A percentile compares a stretch with the other conserved stretches of the same genome.
phyloP scores from a whole-genome alignment of 345 rosid species.

The Atalantia buxifolia region DNA sequence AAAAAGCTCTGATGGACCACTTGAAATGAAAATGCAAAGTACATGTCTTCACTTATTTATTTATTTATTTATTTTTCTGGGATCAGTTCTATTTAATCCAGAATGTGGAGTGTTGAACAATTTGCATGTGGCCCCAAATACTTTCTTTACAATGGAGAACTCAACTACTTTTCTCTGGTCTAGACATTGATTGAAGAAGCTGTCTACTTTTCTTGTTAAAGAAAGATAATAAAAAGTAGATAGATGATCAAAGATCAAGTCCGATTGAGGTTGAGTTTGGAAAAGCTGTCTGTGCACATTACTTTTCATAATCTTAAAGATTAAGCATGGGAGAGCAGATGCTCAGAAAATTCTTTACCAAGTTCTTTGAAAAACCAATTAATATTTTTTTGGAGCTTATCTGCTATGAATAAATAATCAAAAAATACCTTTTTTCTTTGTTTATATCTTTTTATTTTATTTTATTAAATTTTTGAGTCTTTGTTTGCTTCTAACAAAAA shows the following conservation, averaged over 20 bases:
- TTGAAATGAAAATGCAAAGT: neutral
- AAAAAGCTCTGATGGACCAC: slow-evolving; percentile 15
- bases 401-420: no score
- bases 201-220: neutral
- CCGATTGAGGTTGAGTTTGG: neutral
- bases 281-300: neutral
- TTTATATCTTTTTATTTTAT: no score
- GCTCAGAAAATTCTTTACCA: neutral
- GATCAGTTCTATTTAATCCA: slow-evolving; percentile 16
- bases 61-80: neutral
- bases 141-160: neutral
- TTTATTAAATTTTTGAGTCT: no score
- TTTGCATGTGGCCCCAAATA: slow-evolving; percentile 11
- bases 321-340: neutral
- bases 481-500: neutral
- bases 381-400: neutral
- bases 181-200: neutral
- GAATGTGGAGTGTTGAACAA: slow-evolving; percentile 2
- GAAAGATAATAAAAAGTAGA: neutral
- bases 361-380: neutral
- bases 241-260: neutral
- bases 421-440: no score
- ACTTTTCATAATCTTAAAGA: neutral
- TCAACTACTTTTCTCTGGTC: neutral
- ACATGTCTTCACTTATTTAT: neutral